Evolutionary conservation across 2,329 filamentous ascomycete genomes (phyloP).

Genomic region (Stagonosporopsis vannaccii): DNA sequence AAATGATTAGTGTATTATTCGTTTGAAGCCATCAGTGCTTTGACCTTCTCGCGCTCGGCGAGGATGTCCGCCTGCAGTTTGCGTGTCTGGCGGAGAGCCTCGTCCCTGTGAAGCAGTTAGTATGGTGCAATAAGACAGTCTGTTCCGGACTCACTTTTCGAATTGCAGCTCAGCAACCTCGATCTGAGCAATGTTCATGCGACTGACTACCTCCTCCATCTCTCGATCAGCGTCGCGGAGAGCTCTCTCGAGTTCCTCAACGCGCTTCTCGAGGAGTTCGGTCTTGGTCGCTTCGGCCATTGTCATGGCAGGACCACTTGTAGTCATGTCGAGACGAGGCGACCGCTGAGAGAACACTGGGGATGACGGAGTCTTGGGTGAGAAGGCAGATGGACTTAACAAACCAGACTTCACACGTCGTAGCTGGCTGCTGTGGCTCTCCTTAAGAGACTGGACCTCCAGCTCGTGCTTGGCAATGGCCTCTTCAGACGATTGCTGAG

Average conservation of each 20-base stretch:
- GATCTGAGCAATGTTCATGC: conserved; percentile 84
- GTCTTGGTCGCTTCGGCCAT: conserved; percentile 76
- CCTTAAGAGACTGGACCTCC: conserved; percentile 77
- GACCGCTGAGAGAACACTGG: conserved; percentile 68
- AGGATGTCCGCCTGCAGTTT: conserved; percentile 72
- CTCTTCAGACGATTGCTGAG: conserved; percentile 87
- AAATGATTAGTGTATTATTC: conserved; percentile 25
- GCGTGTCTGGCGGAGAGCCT: conserved; percentile 74
- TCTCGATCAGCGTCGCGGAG: conserved; percentile 77
- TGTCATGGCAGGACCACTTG: conserved; percentile 65
- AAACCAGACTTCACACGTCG: conserved; percentile 69
- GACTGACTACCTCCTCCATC: conserved; percentile 82
- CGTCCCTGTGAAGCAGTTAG: conserved; percentile 61
- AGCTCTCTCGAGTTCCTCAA: conserved; percentile 84
- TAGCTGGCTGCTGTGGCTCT: conserved; percentile 78
- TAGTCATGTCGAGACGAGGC: conserved; percentile 67
- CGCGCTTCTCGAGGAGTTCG: conserved; percentile 76
- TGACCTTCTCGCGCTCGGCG: conserved; percentile 67
- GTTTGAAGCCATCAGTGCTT: conserved; percentile 53
- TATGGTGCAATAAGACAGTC: background rate
- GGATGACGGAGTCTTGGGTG: conserved; percentile 67
- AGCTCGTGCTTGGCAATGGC: conserved; percentile 84
- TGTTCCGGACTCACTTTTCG: conserved; percentile 58
- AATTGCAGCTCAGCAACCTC: conserved; percentile 81
- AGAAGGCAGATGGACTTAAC: conserved; percentile 58